phyloP scores from a whole-genome alignment of 2,329 filamentous ascomycete genomes.

The Colletotrichum sp. region DNA sequence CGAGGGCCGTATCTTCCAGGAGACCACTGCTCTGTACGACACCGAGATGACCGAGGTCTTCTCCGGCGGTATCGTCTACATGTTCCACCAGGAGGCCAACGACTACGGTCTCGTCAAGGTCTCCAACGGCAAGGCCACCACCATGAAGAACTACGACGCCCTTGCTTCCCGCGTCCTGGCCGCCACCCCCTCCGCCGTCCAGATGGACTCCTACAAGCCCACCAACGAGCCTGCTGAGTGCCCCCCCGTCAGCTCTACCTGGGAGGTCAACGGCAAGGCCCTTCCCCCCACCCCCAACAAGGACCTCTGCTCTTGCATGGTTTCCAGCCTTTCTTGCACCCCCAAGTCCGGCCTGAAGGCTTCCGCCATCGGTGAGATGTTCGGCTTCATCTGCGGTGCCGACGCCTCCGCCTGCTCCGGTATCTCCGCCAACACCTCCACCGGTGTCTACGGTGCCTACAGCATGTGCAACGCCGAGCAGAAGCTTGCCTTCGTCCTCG shows the following conservation, averaged over 20 bases:
- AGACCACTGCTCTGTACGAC: constrained; percentile 82
- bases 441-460: constrained; percentile 76
- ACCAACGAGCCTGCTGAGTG: constrained; percentile 74
- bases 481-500: constrained; percentile 75
- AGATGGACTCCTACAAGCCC: constrained; percentile 72
- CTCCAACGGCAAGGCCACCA: constrained; percentile 59
- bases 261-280: constrained; percentile 67
- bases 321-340: constrained; percentile 72
- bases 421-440: constrained; percentile 69
- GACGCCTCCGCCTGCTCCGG: constrained; percentile 64
- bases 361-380: constrained; percentile 69
- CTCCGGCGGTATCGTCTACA: constrained; percentile 98
- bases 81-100: constrained; percentile 94
- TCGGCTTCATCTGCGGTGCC: constrained; percentile 73
- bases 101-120: constrained; percentile 81
- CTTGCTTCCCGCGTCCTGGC: constrained; percentile 73
- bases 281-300: constrained; percentile 86
- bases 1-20: constrained; percentile 78
- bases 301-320: constrained; percentile 86
- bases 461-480: constrained; percentile 74
- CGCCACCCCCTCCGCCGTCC: constrained; percentile 68
- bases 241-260: constrained; percentile 67
- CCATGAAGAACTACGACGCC: constrained; percentile 75
- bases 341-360: constrained; percentile 61
- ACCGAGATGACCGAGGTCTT: constrained; percentile 83